These are phyloP conservation scores for Metschnikowia cerradonensis DNA, from an alignment of 805 yeast species.

Conservation along the genomic window DNA sequence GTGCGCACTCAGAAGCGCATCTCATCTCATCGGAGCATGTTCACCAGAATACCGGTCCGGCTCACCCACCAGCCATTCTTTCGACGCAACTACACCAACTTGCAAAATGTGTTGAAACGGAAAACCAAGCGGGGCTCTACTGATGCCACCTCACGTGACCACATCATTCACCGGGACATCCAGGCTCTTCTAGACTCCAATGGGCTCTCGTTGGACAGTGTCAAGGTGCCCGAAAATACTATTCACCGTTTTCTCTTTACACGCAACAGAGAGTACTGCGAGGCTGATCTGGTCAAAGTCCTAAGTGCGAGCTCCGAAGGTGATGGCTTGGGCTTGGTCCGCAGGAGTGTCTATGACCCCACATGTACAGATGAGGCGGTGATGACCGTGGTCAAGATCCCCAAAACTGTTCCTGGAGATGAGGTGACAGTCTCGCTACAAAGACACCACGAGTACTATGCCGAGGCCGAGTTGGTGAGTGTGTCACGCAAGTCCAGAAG, in stretches of 20 bases:
- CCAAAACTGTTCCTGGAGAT: constrained; percentile 40
- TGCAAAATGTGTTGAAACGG: constrained; percentile 2
- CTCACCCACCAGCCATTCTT: not conserved
- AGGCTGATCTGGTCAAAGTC: constrained; percentile 19
- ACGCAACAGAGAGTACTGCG: constrained; percentile 11
- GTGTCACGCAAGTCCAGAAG: constrained; percentile 12
- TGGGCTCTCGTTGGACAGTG: constrained; percentile 13
- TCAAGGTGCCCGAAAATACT: constrained; percentile 20
- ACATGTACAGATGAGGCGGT: constrained; percentile 5
- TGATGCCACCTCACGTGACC: constrained; percentile 27
- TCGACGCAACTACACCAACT: not conserved
- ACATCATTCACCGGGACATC: constrained; percentile 24
- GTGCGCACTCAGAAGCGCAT: not conserved
- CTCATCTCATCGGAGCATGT: constrained; percentile 1
- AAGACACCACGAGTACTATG: constrained; percentile 28
- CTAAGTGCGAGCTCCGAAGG: constrained; percentile 31
- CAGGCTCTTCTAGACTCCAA: constrained; percentile 16
- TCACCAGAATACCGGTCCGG: not conserved
- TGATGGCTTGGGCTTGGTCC: constrained; percentile 33
- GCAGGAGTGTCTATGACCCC: constrained; percentile 17
- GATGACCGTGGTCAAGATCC: constrained; percentile 28
- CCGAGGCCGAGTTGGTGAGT: constrained; percentile 27
- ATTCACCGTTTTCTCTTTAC: constrained; percentile 24
- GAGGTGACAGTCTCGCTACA: constrained; percentile 25
- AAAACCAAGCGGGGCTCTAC: constrained; percentile 30